Evolutionary conservation across 2,329 filamentous ascomycete species (phyloP).

Genomic region (Sporothrix brunneoviolacea): DNA sequence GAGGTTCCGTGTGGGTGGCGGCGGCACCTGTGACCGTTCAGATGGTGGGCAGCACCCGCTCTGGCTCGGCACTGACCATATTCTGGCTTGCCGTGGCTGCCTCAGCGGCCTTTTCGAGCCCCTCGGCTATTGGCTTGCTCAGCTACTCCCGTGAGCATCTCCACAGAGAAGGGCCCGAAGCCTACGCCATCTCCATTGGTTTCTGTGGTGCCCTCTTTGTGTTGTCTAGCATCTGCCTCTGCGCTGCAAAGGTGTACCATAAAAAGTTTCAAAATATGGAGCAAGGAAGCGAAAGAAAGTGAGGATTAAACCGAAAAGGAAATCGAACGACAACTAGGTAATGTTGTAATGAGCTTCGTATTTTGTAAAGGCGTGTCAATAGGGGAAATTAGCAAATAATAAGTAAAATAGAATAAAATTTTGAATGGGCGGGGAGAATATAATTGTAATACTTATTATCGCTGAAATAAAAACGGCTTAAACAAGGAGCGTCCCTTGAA

Average conservation of each 20-base stretch:
- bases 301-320: too few species aligned
- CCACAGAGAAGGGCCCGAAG: background rate
- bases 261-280: background rate
- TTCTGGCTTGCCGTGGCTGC: constrained; percentile 9
- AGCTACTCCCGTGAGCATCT: background rate
- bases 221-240: constrained; percentile 8
- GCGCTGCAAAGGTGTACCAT: constrained; percentile 1
- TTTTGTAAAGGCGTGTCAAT: too few species aligned
- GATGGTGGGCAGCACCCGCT: constrained; percentile 11
- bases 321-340: too few species aligned
- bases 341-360: too few species aligned
- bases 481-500: too few species aligned
- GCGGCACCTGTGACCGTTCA: constrained; percentile 12
- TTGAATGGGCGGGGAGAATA: too few species aligned
- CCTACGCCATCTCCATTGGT: constrained; percentile 8
- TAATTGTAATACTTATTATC: too few species aligned
- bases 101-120: constrained; percentile 10
- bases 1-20: constrained; percentile 44
- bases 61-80: constrained; percentile 14
- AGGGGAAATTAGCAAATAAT: too few species aligned
- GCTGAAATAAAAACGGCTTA: too few species aligned
- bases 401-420: too few species aligned
- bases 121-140: constrained; percentile 5
- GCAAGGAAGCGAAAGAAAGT: background rate
- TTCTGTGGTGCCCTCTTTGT: constrained; percentile 7